Base-by-base conservation (phyloP, 2,329 filamentous ascomycete genomes). In the Didymella pinodella region DNA sequence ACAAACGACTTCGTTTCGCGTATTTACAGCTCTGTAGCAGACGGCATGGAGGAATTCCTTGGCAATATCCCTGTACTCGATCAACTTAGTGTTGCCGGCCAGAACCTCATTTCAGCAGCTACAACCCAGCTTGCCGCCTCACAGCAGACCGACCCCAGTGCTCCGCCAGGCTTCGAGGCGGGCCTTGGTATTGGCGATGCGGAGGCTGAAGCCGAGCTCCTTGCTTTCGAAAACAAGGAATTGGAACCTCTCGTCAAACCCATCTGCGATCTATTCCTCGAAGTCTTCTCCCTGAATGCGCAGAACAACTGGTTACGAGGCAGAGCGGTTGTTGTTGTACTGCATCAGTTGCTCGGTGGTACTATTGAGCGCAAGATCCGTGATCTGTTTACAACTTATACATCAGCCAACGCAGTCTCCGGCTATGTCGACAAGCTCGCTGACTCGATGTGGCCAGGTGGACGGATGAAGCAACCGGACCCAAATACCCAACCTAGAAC, bases 281-380 rank as follows among this genome's bases (percentile, higher is more conserved):
- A 99, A 75, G 87, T 93, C 0, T 99, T 99, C 72, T 93, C 97
- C 72, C 85, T 99, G 38, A 96, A 97, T 76, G 89, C 90, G 61
- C 93, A 94, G 40, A 97, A 96, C 78, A 98, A 96, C 77, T 99
- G 95, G 96, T 86, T 99, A 4, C 90, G 96, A 40, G 96, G 95
- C 0, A 88, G 95, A 22, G 95, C 95, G 0, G 95, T 98, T 1
- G 94, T 99, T 4, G 93, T 99, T 10, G 94, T 99, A 2, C 84
- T 99, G 20, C 95, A 99, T 73, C 95, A 99, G 77, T 85, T 99
- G 6, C 87, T 99, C 1, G 95, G 95, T 14, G 94, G 95, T 22
- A 98, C 95, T 0, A 96, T 99, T 63, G 95, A 99, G 79, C 89
- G 93, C 59, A 97, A 97, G 77, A 90, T 98, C 29, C 88, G 95